Evolutionary conservation across 805 yeast species (phyloP).

Genomic region (Zygosaccharomyces siamensis): DNA sequence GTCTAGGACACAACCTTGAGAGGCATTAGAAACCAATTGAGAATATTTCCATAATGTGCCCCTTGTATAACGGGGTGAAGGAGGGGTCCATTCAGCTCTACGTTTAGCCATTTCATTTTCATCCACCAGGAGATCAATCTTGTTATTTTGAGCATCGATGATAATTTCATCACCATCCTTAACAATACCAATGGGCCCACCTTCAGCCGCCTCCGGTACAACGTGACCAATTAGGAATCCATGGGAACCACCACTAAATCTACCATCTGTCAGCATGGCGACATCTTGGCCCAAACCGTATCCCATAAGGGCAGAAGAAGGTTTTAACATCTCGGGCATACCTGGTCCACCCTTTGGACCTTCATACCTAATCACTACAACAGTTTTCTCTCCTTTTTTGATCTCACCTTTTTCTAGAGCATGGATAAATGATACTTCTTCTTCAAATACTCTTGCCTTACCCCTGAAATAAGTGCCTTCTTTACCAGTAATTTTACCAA

Average conservation of each 20-base stretch:
- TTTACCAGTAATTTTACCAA: constrained; percentile 97
- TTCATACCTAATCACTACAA: constrained; percentile 90
- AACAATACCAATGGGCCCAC: constrained; percentile 97
- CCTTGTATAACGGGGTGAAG: constrained; percentile 82
- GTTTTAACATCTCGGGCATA: constrained; percentile 99
- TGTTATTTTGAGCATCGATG: constrained; percentile 90
- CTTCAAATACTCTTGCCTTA: constrained; percentile 81
- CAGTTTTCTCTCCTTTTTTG: constrained; percentile 92
- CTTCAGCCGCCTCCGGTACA: constrained; percentile 97
- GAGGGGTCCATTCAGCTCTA: constrained; percentile 67
- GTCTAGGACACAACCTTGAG: constrained; percentile 76
- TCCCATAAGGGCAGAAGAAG: constrained; percentile 98
- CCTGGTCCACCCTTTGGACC: constrained; percentile 99
- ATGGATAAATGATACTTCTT: constrained; percentile 73
- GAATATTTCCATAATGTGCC: constrained; percentile 87
- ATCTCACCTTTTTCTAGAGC: constrained; percentile 92
- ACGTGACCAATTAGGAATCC: constrained; percentile 98
- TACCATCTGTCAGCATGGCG: constrained; percentile 93
- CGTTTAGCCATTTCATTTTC: constrained; percentile 70
- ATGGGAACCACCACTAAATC: constrained; percentile 98
- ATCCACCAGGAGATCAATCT: constrained; percentile 73
- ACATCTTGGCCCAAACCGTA: constrained; percentile 89
- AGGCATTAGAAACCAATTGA: constrained; percentile 82
- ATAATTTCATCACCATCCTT: constrained; percentile 86
- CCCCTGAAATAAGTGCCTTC: constrained; percentile 97